These are phyloP conservation scores for Epichloe elymi DNA, from an alignment of 2,329 filamentous ascomycete species.

Conservation along the genomic window DNA sequence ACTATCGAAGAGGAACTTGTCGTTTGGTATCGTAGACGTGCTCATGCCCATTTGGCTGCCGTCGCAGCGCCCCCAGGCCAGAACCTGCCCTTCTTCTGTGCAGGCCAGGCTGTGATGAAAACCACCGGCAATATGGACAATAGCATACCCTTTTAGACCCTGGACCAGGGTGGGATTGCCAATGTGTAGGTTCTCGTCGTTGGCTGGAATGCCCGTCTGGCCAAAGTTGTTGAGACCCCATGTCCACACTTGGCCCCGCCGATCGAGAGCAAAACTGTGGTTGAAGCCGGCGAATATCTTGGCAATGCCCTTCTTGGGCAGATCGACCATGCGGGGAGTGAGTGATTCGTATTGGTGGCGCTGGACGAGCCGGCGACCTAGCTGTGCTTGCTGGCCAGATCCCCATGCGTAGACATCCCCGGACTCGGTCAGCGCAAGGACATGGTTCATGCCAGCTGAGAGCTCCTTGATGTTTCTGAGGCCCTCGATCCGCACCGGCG, in stretches of 20 bases:
- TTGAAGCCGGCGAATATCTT: slow-evolving; percentile 44
- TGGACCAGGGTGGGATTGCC: slow-evolving; percentile 24
- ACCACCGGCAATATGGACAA: slow-evolving; percentile 42
- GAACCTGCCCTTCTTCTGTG: slow-evolving; percentile 26
- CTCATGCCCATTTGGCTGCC: slow-evolving; percentile 17
- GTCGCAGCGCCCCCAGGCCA: slow-evolving; percentile 33
- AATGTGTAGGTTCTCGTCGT: slow-evolving; percentile 38
- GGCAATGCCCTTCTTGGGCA: slow-evolving; percentile 20
- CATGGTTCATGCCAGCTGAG: slow-evolving; percentile 51
- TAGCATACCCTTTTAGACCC: slow-evolving; percentile 36
- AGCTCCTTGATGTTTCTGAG: slow-evolving; percentile 48
- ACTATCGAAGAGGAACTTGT: slow-evolving; percentile 4
- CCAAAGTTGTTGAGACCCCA: slow-evolving; percentile 64
- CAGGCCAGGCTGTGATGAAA: slow-evolving; percentile 25
- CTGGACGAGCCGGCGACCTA: slow-evolving; percentile 35
- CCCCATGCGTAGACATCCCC: slow-evolving; percentile 21
- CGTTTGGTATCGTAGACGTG: background rate
- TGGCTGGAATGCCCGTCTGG: slow-evolving; percentile 44
- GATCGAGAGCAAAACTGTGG: slow-evolving; percentile 56
- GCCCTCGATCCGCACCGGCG: slow-evolving; percentile 34
- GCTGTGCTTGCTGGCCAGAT: slow-evolving; percentile 31
- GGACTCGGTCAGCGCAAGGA: slow-evolving; percentile 46
- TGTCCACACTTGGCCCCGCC: slow-evolving; percentile 48
- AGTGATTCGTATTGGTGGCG: slow-evolving; percentile 35
- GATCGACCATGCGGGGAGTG: slow-evolving; percentile 23